Conservation (phyloP, 495 filamentous ascomycete species). For the Neurospora sp. region DNA sequence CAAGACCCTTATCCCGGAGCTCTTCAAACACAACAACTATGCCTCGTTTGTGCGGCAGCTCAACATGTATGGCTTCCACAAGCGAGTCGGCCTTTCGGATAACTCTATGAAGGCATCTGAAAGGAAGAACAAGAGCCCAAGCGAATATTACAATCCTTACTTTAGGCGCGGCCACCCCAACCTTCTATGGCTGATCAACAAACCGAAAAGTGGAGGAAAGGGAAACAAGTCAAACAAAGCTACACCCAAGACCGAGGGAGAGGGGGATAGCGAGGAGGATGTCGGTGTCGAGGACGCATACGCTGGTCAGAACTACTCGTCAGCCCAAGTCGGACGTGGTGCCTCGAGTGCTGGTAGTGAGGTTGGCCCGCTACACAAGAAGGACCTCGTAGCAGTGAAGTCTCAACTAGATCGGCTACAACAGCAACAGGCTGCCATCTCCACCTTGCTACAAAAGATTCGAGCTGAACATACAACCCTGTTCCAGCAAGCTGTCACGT, state of each 20-base stretch:
- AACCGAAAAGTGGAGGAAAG: constrained; percentile 61
- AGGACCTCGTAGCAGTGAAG: constrained; percentile 68
- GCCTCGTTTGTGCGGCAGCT: constrained; percentile 96
- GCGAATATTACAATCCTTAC: constrained; percentile 94
- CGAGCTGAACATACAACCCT: constrained; percentile 79
- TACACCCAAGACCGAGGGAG: constrained; percentile 56
- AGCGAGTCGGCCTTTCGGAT: constrained; percentile 92
- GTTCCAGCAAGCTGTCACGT: constrained; percentile 79
- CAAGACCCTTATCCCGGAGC: constrained; percentile 88
- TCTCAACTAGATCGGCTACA: constrained; percentile 72
- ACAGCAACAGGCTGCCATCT: constrained; percentile 75
- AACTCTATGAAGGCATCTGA: constrained; percentile 97
- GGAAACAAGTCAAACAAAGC: constrained; percentile 43
- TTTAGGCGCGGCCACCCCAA: constrained; percentile 91
- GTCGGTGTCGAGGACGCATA: constrained; percentile 30
- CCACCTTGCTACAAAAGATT: constrained; percentile 63
- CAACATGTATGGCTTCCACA: constrained; percentile 99
- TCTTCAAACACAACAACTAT: constrained; percentile 99
- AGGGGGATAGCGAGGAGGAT: constrained; percentile 64
- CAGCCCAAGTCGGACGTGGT: constrained; percentile 9
- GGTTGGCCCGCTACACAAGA: constrained; percentile 51
- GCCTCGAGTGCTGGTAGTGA: constrained; percentile 23
- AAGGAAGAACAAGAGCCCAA: constrained; percentile 91
- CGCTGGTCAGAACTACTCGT: constrained; percentile 2
- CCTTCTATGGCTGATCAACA: constrained; percentile 94